phyloP scores from a whole-genome alignment of 2,329 filamentous ascomycete species.

The Cladophialophora yegresii region DNA sequence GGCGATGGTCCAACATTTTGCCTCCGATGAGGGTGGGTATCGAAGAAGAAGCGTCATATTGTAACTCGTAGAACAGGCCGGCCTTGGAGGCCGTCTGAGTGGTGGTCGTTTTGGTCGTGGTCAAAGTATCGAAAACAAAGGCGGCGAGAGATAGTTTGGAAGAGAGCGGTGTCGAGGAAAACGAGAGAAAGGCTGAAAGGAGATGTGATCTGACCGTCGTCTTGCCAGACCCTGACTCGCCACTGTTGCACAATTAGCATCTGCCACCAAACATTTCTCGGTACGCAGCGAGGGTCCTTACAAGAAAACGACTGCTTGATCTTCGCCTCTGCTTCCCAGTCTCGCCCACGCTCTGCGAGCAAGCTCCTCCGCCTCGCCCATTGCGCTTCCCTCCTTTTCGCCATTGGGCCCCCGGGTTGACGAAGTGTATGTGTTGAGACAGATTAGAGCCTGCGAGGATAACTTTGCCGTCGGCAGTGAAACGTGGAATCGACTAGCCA shows the following conservation, averaged over 20 bases:
- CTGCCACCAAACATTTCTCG: slow-evolving; percentile 17
- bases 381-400: slow-evolving; percentile 84
- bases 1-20: slow-evolving; percentile 87
- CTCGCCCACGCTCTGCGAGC: slow-evolving; percentile 82
- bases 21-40: slow-evolving; percentile 89
- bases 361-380: slow-evolving; percentile 89
- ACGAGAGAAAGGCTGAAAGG: slow-evolving; percentile 79
- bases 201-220: slow-evolving; percentile 90
- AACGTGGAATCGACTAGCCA: slow-evolving; percentile 74
- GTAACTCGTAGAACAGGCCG: slow-evolving; percentile 90
- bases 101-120: slow-evolving; percentile 94
- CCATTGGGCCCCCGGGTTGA: slow-evolving; percentile 88
- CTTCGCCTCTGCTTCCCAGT: slow-evolving; percentile 84
- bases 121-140: slow-evolving; percentile 94
- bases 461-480: slow-evolving; percentile 83
- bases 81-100: slow-evolving; percentile 95
- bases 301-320: slow-evolving; percentile 91
- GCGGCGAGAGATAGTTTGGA: slow-evolving; percentile 90
- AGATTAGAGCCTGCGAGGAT: slow-evolving; percentile 87
- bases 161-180: slow-evolving; percentile 88
- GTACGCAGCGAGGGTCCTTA: slow-evolving; percentile 54
- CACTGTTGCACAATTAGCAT: slow-evolving; percentile 58
- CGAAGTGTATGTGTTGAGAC: slow-evolving; percentile 91
- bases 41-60: slow-evolving; percentile 87
- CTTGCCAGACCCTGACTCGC: slow-evolving; percentile 94